Evolutionary conservation across 805 yeast species (phyloP).

Genomic region (Saccharomycopsis sp.): DNA sequence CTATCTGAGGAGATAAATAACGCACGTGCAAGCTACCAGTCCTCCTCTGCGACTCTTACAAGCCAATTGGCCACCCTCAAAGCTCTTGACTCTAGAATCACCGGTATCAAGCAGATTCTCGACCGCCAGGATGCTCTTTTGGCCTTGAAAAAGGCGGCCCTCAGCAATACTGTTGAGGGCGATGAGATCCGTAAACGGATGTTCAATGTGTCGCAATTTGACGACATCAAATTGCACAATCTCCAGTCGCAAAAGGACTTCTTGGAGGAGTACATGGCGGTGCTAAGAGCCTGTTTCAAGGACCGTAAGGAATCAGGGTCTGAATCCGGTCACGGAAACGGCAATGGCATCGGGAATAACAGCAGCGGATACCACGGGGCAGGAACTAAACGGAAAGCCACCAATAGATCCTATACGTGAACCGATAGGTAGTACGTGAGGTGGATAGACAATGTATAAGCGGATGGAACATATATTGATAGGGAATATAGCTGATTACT

Average conservation of each 20-base stretch:
- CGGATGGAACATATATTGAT: too few species aligned
- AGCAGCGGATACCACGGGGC: background rate
- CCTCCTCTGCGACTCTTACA: slow-evolving; percentile 26
- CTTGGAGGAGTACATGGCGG: slow-evolving; percentile 8
- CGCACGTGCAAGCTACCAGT: slow-evolving; percentile 39
- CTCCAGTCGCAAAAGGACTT: slow-evolving; percentile 6
- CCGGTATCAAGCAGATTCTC: slow-evolving; percentile 10
- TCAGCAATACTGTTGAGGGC: background rate
- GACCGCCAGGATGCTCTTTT: slow-evolving; percentile 3
- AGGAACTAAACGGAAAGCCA: slow-evolving; percentile 3
- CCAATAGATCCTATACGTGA: slow-evolving; percentile 1
- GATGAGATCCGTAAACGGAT: background rate
- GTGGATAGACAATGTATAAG: too few species aligned
- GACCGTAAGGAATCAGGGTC: background rate
- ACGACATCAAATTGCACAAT: slow-evolving; percentile 3
- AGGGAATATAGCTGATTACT: too few species aligned
- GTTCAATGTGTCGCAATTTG: slow-evolving; percentile 4
- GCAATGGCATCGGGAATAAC: background rate
- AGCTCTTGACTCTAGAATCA: slow-evolving; percentile 7
- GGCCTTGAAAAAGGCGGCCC: slow-evolving; percentile 8
- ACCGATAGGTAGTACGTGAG: too few species aligned
- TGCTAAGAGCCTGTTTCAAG: slow-evolving; percentile 1
- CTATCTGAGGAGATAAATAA: slow-evolving; percentile 26
- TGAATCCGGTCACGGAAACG: background rate
- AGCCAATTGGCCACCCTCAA: slow-evolving; percentile 11